Base-by-base conservation (phyloP, 2,329 filamentous ascomycete genomes). In the Fragosphaeria purpurea region DNA sequence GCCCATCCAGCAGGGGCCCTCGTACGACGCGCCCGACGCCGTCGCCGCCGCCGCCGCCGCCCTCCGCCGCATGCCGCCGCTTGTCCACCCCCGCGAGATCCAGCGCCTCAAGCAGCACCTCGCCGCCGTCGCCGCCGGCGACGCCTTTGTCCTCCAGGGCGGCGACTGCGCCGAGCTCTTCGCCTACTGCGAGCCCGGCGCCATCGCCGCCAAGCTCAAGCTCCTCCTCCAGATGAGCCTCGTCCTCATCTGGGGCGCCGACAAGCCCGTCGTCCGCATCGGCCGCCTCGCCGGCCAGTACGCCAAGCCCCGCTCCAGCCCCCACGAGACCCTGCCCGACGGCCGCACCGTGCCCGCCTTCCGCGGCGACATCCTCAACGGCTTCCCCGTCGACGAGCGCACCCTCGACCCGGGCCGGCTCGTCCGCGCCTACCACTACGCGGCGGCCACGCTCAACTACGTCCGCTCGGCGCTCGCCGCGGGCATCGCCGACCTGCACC, bases 161-260 rank as follows among this genome's bases (percentile, higher is more conserved):
- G 93, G 91, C 55, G 93, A 98, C 70, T 98, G 93, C 63, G 93
- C 93, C 12, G 93, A 98, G 71, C 78, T 97, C 8, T 98, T 98
- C 62, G 88, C 93, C 67, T 98, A 98, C 73, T 98, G 93, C 68
- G 83, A 86, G 60, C 85, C 89, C 65, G 78, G 79, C 11, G 85
- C 86, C 57, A 96, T 98, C 59, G 89, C 97, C 69, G 85, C 88
- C 56, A 98, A 97, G 74, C 88, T 97, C 67, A 97, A 97, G 71
- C 79, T 98, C 32, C 77, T 98, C 34, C 73, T 98, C 53, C 93
- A 98, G 70, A 97, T 98, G 91, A 95, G 88, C 57, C 72, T 98
- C 59, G 88, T 98, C 1, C 75, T 98, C 53, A 90, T 97, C 65
- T 96, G 90, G 85, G 93, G 88, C 58, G 76, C 76, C 53, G 75